phyloP scores from a whole-genome alignment of 257 asterid species.

The Solanum bulbocastanum region DNA sequence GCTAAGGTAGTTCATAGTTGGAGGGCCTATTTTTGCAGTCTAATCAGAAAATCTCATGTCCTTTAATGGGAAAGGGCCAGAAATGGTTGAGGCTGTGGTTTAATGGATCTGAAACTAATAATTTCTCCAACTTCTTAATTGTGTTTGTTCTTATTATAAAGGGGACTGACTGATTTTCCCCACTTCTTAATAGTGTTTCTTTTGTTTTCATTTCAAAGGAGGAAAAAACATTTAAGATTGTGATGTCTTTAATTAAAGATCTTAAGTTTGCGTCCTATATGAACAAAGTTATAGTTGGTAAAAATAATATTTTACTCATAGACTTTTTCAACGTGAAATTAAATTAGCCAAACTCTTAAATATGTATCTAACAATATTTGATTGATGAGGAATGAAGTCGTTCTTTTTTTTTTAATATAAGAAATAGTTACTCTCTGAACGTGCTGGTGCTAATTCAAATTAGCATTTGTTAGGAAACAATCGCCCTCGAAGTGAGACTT shows the following conservation, averaged over 20 bases:
- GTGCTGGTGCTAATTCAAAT: neutral
- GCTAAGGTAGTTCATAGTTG: neutral
- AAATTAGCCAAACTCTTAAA: neutral
- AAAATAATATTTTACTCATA: neutral
- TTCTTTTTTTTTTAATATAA: neutral
- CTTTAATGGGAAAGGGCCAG: neutral
- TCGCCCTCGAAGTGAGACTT: neutral
- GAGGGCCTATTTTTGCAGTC: neutral
- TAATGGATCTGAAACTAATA: neutral
- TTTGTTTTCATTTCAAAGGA: neutral
- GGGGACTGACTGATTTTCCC: neutral
- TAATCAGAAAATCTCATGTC: neutral
- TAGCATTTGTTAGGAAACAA: neutral
- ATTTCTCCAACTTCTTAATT: neutral
- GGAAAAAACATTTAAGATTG: neutral
- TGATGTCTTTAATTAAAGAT: neutral
- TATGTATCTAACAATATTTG: no score
- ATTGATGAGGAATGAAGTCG: neutral
- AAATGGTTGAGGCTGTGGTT: no score
- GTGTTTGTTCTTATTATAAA: neutral
- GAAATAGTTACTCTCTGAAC: neutral
- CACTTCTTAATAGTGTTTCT: neutral
- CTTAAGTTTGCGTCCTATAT: neutral
- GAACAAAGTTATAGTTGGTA: neutral
- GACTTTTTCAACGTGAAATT: neutral